Evolutionary conservation across 441 rosid genomes (phyloP).

Genomic region (Gossypium davidsonii): DNA sequence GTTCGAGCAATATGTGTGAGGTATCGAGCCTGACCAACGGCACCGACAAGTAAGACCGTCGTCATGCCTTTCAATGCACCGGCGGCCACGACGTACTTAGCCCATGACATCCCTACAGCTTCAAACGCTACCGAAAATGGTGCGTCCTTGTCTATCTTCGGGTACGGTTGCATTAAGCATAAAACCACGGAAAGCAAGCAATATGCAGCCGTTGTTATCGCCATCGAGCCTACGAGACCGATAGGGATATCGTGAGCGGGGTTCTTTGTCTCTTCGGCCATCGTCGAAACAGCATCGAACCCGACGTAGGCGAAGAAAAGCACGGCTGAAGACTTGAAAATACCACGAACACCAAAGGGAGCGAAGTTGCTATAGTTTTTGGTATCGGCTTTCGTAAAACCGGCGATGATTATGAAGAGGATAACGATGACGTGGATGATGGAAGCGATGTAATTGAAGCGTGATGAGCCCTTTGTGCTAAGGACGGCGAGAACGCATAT

Average conservation of each 20-base stretch:
- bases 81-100: constrained; percentile 64
- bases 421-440: constrained; percentile 55
- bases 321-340: constrained; percentile 55
- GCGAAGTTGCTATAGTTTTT: constrained; percentile 40
- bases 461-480: constrained; percentile 72
- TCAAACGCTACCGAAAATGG: constrained; percentile 67
- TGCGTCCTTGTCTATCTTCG: constrained; percentile 35
- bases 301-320: constrained; percentile 78
- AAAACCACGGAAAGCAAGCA: constrained; percentile 44
- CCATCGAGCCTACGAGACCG: constrained; percentile 76
- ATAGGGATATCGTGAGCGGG: constrained; percentile 66
- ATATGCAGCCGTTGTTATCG: constrained; percentile 35
- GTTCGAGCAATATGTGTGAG: constrained; percentile 72
- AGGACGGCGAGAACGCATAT: constrained; percentile 49
- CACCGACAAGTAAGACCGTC: constrained; percentile 54
- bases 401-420: constrained; percentile 55
- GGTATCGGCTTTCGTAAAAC: constrained; percentile 48
- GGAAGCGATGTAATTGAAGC: constrained; percentile 67
- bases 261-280: constrained; percentile 77
- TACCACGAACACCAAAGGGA: constrained; percentile 43
- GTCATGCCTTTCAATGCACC: constrained; percentile 85
- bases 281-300: constrained; percentile 70
- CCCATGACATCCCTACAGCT: constrained; percentile 61
- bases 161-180: constrained; percentile 57
- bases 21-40: constrained; percentile 71